Evolutionary conservation across 164 flowering plant genomes (phyloP), one percentile per base, ranked within the genome.

Genomic region (Piper betle): DNA sequence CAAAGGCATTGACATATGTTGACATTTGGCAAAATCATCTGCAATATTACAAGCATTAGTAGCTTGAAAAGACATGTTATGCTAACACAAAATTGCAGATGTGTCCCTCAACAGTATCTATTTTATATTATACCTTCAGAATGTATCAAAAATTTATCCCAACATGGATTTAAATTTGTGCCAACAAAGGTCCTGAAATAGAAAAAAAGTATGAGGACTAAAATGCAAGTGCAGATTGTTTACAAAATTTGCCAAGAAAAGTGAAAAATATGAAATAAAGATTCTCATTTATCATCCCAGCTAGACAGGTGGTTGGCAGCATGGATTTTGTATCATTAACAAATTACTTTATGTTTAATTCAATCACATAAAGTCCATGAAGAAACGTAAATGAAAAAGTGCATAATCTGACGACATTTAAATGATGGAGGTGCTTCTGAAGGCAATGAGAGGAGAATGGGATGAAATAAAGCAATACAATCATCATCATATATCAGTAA

Each of bases 161-260:
- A 93, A 39, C 63, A 46, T 68, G 92, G 84, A 78, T 75, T 90
- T 70, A 93, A 79, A 65, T 93, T 90, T 66, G 99, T 93, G 54
- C 99, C 97, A 43, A 88, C 79, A 77, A 90, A 90, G 65, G 95
- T 86, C 88, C 97, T 90, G 84, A 68, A 53, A 68, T 37, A 52
- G 54, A 39, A 17, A 62, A 55, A 62, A 37, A 53, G 55, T 58
- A 40, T 60, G 19, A 53, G 16, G 58, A 59, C 17, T 39, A 33
- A 60, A 15, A 2, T 11, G 55, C 48, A 33, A 60, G 54, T 46
- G 10, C 50, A 6, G 50, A 12, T 46, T 10, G 10, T 46, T 46
- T 4, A 46, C 50, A 46, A 46, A 10, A 15, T 46, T 46, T 10
- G 50, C 15, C 0, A 6, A 12, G 15, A 46, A 3, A 46, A 15